Evolutionary conservation across 108 stramenopile genomes (phyloP), one percentile per base, ranked within the genome.

Genomic region (Skeletonema potamos): DNA sequence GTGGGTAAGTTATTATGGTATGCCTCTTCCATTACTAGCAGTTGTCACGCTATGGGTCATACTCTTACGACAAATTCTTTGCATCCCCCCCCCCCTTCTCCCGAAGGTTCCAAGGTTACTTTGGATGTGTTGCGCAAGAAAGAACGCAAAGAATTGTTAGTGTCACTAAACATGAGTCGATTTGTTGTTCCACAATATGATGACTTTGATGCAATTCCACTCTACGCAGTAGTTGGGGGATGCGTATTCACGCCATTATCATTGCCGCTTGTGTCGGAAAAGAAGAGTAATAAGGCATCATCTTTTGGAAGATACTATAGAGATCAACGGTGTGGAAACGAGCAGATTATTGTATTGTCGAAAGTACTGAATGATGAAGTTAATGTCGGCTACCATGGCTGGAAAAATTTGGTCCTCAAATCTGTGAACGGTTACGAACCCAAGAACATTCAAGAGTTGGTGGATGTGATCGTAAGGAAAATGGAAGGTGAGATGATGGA

Each of bases 171-270:
- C 22, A 28, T 54, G n/a, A 61, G 55, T 36, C 82, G 73, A 0
- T 79, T 70, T 56, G 29, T 83, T 7, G 77, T 77, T 12, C 61
- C 82, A 11, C 61, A 66, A 41, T 74, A 79, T 30, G 82, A 83
- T 55, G 65, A 66, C 37, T 83, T 83, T 51, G 82, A 83, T 44
- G 82, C 82, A 4, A 48, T 33, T 22, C 79, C 82, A n/a, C 27
- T 66, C 27, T 83, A 83, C 37, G 72, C 62, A 27, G 73, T 83
- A 1, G 66, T 66, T 8, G 82, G 77, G 7, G 82, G 82, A 7
- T 83, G 77, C 48, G 82, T 83, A 0, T 83, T 83, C 54, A 70
- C 77, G 22, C 77, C 77, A 26, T 58, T 83, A 28, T 63, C 75
- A 12, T 62, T 73, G 20, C 82, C 82, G 10, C 73, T 73, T 11